phyloP scores from a whole-genome alignment of 169 alveolate species.

The Sarcocystis neurona region DNA sequence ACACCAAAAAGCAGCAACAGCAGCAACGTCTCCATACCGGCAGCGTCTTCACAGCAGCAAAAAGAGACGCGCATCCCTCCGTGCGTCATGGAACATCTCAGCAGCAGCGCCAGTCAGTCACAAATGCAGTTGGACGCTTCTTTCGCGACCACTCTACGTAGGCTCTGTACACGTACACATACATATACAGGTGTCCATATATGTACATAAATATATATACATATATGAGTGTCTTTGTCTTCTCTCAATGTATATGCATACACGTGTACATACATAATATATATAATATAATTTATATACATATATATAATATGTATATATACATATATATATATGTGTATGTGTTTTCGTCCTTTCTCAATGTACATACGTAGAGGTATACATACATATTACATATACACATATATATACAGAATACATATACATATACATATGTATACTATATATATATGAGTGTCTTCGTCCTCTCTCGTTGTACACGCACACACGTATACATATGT shows the following conservation, averaged over 20 bases:
- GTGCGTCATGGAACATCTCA: too few relatives aligned
- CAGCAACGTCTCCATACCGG: background rate
- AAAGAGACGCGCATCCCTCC: too few relatives aligned
- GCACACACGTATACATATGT: background rate
- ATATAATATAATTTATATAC: background rate
- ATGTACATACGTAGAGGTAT: background rate
- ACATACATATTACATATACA: conserved; percentile 14
- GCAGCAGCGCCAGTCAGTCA: too few relatives aligned
- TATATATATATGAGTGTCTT: background rate
- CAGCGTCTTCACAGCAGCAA: background rate
- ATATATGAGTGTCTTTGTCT: too few relatives aligned
- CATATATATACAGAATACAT: background rate
- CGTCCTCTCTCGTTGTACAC: background rate
- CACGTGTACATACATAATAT: background rate
- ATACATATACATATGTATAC: background rate
- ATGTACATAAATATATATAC: too few relatives aligned
- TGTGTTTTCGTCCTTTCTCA: background rate
- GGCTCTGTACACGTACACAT: too few relatives aligned
- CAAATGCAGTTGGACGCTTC: too few relatives aligned
- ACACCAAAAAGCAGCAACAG: background rate
- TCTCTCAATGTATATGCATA: too few relatives aligned
- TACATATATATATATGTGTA: background rate
- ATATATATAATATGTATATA: background rate
- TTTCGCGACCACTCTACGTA: too few relatives aligned
- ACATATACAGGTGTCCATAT: too few relatives aligned